These are phyloP conservation scores for Wickerhamiella azymoides DNA, from an alignment of 805 yeast genomes.

Conservation along the genomic window DNA sequence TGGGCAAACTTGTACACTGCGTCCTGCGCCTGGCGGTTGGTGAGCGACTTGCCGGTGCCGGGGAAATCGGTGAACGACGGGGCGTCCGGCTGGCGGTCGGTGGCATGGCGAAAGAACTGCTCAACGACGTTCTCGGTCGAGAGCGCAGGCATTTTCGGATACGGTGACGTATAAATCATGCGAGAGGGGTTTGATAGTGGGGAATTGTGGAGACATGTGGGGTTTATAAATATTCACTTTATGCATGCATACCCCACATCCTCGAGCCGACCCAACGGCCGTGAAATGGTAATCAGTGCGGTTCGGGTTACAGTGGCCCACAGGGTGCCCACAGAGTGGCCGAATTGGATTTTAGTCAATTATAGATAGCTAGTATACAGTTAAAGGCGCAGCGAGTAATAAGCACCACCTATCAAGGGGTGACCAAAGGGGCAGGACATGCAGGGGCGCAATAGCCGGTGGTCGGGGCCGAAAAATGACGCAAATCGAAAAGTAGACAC, in stretches of 20 bases:
- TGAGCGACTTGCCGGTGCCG: background rate
- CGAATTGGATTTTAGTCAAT: no score
- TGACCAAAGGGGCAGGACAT: background rate
- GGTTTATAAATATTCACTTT: no score
- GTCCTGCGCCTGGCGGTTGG: background rate
- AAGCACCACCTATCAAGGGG: no score
- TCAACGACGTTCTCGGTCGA: background rate
- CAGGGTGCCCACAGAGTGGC: no score
- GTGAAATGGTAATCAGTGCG: background rate
- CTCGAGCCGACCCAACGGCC: background rate
- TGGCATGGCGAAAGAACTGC: background rate
- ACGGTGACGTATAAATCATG: constrained; percentile 3
- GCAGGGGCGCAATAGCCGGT: no score
- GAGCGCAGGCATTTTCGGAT: background rate
- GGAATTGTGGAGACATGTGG: background rate
- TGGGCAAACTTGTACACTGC: constrained; percentile 15
- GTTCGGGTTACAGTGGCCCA: no score
- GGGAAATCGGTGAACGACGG: constrained; percentile 2
- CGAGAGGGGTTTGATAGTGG: background rate
- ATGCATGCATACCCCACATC: no score
- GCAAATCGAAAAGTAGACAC: background rate
- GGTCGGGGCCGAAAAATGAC: background rate
- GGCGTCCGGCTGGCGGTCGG: background rate
- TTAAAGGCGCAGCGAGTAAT: no score
- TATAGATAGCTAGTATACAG: no score